phyloP scores from a whole-genome alignment of 1,139 yeast genomes.

The Yamadazyma songkhlaensis region DNA sequence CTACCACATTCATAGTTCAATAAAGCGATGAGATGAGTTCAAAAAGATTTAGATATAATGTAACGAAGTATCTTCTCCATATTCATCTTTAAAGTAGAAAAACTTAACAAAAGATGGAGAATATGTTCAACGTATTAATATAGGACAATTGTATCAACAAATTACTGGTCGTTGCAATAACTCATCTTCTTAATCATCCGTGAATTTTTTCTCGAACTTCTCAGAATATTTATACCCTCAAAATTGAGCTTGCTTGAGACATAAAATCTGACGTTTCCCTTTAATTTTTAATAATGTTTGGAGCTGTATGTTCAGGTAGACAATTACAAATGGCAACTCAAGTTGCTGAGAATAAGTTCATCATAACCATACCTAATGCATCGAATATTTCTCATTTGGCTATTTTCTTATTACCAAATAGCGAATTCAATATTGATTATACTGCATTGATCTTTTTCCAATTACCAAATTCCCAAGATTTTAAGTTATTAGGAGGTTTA shows the following conservation, averaged over 20 bases:
- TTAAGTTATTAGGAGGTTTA: constrained; percentile 74
- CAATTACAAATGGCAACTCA: constrained; percentile 57
- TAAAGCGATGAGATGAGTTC: background rate
- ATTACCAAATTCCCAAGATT: constrained; percentile 65
- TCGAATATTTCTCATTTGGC: constrained; percentile 69
- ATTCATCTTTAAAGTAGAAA: constrained; percentile 57
- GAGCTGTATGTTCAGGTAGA: constrained; percentile 57
- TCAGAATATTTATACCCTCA: background rate
- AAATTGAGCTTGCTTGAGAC: background rate
- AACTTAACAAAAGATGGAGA: constrained; percentile 63
- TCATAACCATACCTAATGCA: constrained; percentile 60
- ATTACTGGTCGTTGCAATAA: constrained; percentile 12
- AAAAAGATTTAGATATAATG: constrained; percentile 27
- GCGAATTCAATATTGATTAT: constrained; percentile 52
- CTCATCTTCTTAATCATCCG: constrained; percentile 8
- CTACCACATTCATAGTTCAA: constrained; percentile 27
- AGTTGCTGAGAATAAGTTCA: constrained; percentile 62
- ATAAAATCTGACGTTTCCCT: background rate
- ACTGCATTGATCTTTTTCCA: constrained; percentile 90
- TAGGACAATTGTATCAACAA: constrained; percentile 65
- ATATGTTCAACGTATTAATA: constrained; percentile 70
- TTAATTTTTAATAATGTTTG: constrained; percentile 36
- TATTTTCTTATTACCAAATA: constrained; percentile 71
- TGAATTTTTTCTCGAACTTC: background rate
- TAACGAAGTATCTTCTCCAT: constrained; percentile 79